phyloP scores from a whole-genome alignment of 139 green algal species.

The Coccomyxa sp. region DNA sequence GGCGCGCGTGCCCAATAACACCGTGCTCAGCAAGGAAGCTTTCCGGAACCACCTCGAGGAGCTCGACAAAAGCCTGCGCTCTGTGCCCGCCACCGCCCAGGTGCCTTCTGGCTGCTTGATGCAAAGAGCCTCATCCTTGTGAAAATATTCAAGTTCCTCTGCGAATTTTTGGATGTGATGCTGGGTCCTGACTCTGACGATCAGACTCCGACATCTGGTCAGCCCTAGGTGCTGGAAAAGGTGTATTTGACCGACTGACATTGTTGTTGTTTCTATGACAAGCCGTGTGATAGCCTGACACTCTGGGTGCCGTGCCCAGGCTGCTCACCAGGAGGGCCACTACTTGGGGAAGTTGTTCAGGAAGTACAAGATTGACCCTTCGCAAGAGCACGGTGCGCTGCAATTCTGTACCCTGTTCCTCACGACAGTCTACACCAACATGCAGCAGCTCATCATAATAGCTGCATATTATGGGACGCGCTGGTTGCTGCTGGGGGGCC shows the following conservation, averaged over 20 bases:
- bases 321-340: constrained; percentile 51
- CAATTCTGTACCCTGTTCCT: too few relatives aligned
- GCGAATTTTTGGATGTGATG: background rate
- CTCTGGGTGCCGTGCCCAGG: constrained; percentile 22
- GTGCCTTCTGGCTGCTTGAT: constrained; percentile 6
- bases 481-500: too few relatives aligned
- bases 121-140: too few relatives aligned
- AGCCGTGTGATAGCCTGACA: background rate
- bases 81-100: constrained; percentile 79
- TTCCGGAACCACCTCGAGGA: constrained; percentile 66
- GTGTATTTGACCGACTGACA: too few relatives aligned
- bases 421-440: too few relatives aligned
- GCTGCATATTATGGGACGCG: too few relatives aligned
- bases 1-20: background rate
- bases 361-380: constrained; percentile 6
- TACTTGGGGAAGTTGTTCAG: constrained; percentile 37
- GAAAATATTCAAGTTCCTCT: background rate
- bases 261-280: too few relatives aligned
- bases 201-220: too few relatives aligned
- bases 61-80: constrained; percentile 61
- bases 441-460: too few relatives aligned
- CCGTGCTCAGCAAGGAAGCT: constrained; percentile 20
- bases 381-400: too few relatives aligned
- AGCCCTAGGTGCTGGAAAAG: too few relatives aligned
- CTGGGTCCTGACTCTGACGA: too few relatives aligned